Base-by-base conservation (phyloP, 2,329 filamentous ascomycete species). In the Fusarium sp. region DNA sequence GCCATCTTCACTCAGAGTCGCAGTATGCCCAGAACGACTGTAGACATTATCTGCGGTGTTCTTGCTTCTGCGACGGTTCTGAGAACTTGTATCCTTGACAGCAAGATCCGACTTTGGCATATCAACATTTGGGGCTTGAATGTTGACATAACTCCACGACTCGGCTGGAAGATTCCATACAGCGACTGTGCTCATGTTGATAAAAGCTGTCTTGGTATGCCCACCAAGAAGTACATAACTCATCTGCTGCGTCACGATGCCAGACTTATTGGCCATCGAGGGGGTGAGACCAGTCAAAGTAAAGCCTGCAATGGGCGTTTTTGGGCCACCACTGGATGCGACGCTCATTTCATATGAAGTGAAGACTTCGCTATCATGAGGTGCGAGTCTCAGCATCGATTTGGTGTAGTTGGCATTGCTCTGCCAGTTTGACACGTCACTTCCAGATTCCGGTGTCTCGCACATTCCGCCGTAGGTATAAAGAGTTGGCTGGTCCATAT, bases 381-480 rank as follows among this genome's bases (percentile, higher is more conserved):
- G 85, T 1, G 86, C 80, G n/a, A 95, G 80, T 30, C 87, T 88
- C 62, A 93, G 81, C 92, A 97, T 95, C 23, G 86, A 83, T 76
- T 94, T 94, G 4, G 93, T 95, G 80, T 97, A 98, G 42, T 89
- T 88, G 14, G 92, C 93, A 13, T 85, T 80, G 4, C 87, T 87
- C 67, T 93, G 88, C 91, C 93, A 94, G 20, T 82, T 80, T 3
- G 80, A 76, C 33, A 85, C 76, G 20, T 83, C 80, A 42, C 46
- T 59, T 13, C 53, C 53, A n/a, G 61, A 60, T n/a, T 80, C 78
- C 11, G 79, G 78, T 5, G 73, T 72, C 5, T 92, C 91, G 76
- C 95, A 98, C 94, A 98, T 97, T 73, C 95, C 95, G 38, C 94
- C 95, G 80, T 97, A 98, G 10, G 91, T 83, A 78, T 94, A 97